Percentiles rank a stretch among this genome's conserved stretches.
These are phyloP conservation scores for Anacardium occidentale DNA, from an alignment of 345 rosid genomes.

Conservation along the genomic window DNA sequence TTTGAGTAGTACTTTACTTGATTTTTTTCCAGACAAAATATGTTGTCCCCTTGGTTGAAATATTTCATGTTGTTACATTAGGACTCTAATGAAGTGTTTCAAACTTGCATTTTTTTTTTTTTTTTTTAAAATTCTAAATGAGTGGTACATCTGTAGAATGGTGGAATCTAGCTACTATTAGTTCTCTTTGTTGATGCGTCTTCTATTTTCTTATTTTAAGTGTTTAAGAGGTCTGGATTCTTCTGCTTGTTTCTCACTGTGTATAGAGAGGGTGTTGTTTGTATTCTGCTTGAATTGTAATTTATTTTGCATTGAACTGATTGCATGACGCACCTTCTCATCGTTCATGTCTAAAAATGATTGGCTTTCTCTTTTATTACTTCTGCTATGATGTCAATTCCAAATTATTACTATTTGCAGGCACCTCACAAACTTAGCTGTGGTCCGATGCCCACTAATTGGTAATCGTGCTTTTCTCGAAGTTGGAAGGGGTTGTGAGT, in stretches of 20 bases:
- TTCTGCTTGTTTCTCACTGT: no score
- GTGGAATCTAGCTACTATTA: background rate
- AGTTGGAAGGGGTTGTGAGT: constrained; percentile 79
- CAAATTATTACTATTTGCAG: constrained; percentile 44
- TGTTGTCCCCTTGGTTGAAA: background rate
- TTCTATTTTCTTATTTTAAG: no score
- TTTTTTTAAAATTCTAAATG: no score
- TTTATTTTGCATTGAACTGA: background rate
- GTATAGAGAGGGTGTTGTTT: no score
- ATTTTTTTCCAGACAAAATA: background rate
- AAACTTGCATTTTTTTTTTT: no score
- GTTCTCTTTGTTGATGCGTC: background rate
- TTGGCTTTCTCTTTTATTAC: background rate
- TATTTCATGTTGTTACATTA: background rate
- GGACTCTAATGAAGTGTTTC: background rate
- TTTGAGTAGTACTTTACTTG: background rate
- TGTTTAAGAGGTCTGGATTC: background rate
- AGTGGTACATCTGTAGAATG: background rate
- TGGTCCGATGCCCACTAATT: constrained; percentile 79
- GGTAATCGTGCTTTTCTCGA: constrained; percentile 64
- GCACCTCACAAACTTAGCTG: constrained; percentile 67
- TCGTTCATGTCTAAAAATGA: background rate
- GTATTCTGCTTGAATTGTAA: background rate
- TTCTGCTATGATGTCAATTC: constrained; percentile 8
- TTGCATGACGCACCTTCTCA: background rate